phyloP scores from a whole-genome alignment of 257 asterid species.

The Paraleonurus japonicus region DNA sequence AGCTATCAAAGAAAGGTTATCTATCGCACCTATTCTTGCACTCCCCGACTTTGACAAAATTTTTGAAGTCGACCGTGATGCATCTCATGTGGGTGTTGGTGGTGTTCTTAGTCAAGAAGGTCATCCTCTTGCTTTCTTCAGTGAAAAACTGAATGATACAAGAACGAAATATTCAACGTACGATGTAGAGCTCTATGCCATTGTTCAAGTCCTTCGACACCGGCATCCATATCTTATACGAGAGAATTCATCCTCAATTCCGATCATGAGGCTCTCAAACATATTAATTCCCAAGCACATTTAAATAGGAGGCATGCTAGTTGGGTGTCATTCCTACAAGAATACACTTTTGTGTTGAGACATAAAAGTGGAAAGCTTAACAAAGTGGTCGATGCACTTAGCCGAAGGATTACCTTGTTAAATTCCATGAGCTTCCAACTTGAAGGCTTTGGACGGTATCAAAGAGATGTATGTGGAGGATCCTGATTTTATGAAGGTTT shows the following conservation, averaged over 20 bases:
- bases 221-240: background rate
- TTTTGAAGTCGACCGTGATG: no score
- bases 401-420: background rate
- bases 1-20: background rate
- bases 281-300: background rate
- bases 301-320: background rate
- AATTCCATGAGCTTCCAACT: background rate
- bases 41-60: background rate
- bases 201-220: background rate
- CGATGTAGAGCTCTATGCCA: background rate
- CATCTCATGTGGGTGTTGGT: no score
- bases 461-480: background rate
- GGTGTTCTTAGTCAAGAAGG: no score
- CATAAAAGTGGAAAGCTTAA: background rate
- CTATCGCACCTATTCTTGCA: background rate
- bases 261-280: constrained; percentile 7
- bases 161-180: background rate
- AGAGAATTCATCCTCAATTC: background rate
- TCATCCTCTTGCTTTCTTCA: no score
- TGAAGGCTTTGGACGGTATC: background rate
- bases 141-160: no score
- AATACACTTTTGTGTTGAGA: no score
- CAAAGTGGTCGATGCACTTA: background rate
- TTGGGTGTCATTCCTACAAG: no score
- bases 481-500: background rate